These are phyloP conservation scores for Neopestalotiopsis sp. DNA, from an alignment of 2,329 filamentous ascomycete genomes.

Conservation along the genomic window DNA sequence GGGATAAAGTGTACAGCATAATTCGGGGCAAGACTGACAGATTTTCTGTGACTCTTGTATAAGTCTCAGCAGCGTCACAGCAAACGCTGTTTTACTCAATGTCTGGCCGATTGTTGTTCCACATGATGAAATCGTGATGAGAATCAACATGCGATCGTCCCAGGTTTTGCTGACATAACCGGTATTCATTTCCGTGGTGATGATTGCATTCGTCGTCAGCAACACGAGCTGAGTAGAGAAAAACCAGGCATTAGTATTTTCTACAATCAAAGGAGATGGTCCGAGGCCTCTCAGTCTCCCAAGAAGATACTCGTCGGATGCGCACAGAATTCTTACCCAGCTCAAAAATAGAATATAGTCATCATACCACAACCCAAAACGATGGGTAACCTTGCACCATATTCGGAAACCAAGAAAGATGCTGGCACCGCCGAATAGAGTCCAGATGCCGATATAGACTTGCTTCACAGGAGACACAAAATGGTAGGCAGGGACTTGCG, in stretches of 20 bases:
- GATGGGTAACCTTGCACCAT: constrained; percentile 20
- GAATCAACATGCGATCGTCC: constrained; percentile 57
- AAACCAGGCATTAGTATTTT: neutral
- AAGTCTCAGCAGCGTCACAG: constrained; percentile 43
- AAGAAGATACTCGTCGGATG: neutral
- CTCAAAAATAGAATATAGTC: constrained; percentile 26
- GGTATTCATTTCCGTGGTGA: constrained; percentile 3
- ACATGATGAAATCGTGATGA: constrained; percentile 50
- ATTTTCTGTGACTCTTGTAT: constrained; percentile 46
- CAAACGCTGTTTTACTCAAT: constrained; percentile 43
- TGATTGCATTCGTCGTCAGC: constrained; percentile 10
- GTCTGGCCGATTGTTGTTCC: constrained; percentile 42
- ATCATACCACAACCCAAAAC: constrained; percentile 22
- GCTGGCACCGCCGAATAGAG: constrained; percentile 22
- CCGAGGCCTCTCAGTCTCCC: neutral
- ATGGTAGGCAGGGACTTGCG: constrained; percentile 7
- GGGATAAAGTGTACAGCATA: neutral
- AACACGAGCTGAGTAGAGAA: constrained; percentile 4
- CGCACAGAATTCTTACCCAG: constrained; percentile 26
- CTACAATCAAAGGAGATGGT: neutral
- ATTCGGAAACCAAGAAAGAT: constrained; percentile 26
- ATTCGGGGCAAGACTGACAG: neutral
- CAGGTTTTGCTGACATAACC: constrained; percentile 39
- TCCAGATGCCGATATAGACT: constrained; percentile 27
- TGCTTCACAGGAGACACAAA: constrained; percentile 20